A percentile compares a stretch with the other conserved stretches of the same genome.
Evolutionary conservation across 768 basidiomycete species (phyloP).

Genomic region (Trametes punicea): DNA sequence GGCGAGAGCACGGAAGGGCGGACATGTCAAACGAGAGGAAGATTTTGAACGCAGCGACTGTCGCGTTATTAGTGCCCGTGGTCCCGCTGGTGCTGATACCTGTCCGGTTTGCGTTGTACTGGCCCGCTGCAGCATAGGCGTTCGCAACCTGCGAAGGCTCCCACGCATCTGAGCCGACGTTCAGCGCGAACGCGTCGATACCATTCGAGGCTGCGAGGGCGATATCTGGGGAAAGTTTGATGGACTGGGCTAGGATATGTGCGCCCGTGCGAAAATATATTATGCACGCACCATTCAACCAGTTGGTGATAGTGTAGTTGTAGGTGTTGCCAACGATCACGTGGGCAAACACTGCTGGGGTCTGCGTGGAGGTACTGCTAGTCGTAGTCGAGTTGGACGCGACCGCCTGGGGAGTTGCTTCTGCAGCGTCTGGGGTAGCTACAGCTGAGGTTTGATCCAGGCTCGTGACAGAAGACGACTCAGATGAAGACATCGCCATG

Average conservation of each 20-base stretch:
- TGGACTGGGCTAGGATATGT: background rate
- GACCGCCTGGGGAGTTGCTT: background rate
- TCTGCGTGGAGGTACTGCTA: background rate
- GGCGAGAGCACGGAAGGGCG: slow-evolving; percentile 49
- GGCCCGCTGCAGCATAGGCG: slow-evolving; percentile 45
- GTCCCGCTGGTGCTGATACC: background rate
- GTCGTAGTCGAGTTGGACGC: background rate
- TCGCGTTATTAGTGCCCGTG: slow-evolving; percentile 20
- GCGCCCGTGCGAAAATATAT: background rate
- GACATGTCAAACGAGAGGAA: slow-evolving; percentile 33
- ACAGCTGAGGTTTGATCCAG: background rate
- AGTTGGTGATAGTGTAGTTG: slow-evolving; percentile 45
- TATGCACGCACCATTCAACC: slow-evolving; percentile 35
- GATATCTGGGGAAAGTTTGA: slow-evolving; percentile 36
- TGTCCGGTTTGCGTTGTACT: slow-evolving; percentile 4
- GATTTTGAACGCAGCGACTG: slow-evolving; percentile 49
- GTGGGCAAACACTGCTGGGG: slow-evolving; percentile 29
- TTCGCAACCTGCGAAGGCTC: slow-evolving; percentile 57
- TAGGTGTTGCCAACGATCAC: slow-evolving; percentile 59
- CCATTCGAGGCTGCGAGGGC: slow-evolving; percentile 51
- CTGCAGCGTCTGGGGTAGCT: background rate
- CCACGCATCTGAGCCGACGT: slow-evolving; percentile 65
- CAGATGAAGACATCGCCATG: background rate
- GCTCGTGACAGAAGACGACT: background rate
- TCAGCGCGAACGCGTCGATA: slow-evolving; percentile 70